Evolutionary conservation across 2,329 filamentous ascomycete genomes (phyloP).

Genomic region (Exophiala aquamarina): DNA sequence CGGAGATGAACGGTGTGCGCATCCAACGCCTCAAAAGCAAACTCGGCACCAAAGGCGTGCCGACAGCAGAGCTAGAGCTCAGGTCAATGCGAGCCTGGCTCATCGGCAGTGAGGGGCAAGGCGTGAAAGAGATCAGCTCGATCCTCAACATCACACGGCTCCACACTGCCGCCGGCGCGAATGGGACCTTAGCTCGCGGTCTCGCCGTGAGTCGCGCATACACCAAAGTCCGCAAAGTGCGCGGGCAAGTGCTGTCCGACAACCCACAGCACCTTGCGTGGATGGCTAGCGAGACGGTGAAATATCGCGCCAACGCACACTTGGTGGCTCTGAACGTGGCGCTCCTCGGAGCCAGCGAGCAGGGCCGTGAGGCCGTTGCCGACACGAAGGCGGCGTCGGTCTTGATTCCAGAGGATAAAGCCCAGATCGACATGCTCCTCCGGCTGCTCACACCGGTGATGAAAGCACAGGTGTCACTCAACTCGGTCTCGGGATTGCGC

Average conservation of each 20-base stretch:
- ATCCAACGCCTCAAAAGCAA: conserved; percentile 73
- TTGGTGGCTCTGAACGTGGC: conserved; percentile 31
- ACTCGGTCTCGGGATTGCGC: conserved; percentile 20
- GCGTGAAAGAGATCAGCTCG: conserved; percentile 66
- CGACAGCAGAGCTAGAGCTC: conserved; percentile 71
- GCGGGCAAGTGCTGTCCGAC: conserved; percentile 38
- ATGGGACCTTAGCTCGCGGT: conserved; percentile 40
- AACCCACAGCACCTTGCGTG: conserved; percentile 39
- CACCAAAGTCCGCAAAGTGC: conserved; percentile 38
- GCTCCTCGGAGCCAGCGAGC: conserved; percentile 36
- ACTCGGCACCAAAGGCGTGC: conserved; percentile 67
- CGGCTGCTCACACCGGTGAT: conserved; percentile 36
- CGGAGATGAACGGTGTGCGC: conserved; percentile 59
- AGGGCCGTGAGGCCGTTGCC: conserved; percentile 25
- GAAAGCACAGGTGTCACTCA: conserved; percentile 31
- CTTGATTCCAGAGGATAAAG: conserved; percentile 27
- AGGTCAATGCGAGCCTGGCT: conserved; percentile 64
- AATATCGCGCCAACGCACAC: conserved; percentile 20
- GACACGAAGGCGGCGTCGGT: conserved; percentile 14
- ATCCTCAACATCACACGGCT: conserved; percentile 65
- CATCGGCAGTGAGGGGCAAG: conserved; percentile 65
- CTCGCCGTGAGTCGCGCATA: conserved; percentile 43
- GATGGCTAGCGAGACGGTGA: conserved; percentile 33
- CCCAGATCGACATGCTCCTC: conserved; percentile 29
- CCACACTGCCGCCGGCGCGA: conserved; percentile 41